A percentile compares a stretch with the other conserved stretches of the same genome.
phyloP scores from a whole-genome alignment of 2,329 filamentous ascomycete genomes.

The Aspergillus intermedius region DNA sequence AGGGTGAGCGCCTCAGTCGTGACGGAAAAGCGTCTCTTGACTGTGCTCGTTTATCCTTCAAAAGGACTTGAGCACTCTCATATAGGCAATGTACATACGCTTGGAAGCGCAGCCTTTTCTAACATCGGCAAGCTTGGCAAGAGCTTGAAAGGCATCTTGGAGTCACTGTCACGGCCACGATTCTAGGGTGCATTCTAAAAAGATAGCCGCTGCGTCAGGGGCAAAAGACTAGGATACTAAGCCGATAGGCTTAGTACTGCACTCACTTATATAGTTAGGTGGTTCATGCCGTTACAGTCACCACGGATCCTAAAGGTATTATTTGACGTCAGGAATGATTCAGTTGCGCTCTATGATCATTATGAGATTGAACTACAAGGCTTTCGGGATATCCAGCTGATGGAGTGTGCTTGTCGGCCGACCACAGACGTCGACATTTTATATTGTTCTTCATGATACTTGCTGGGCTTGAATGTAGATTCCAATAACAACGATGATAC shows the following conservation, averaged over 20 bases:
- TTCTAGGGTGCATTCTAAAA: no score
- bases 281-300: no score
- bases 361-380: constrained; percentile 40
- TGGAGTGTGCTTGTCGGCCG: constrained; percentile 37
- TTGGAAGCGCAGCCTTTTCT: constrained; percentile 36
- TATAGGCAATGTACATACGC: constrained; percentile 42
- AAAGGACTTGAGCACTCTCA: constrained; percentile 17
- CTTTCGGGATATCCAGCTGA: constrained; percentile 50
- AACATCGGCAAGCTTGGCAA: constrained; percentile 17
- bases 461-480: no score
- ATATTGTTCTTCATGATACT: no score
- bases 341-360: constrained; percentile 47
- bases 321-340: constrained; percentile 55
- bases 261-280: no score
- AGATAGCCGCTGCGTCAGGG: no score
- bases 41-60: background rate
- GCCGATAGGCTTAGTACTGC: no score
- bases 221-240: no score
- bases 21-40: background rate
- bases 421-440: background rate
- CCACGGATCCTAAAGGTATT: constrained; percentile 44
- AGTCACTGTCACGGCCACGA: no score
- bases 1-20: background rate
- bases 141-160: constrained; percentile 37
- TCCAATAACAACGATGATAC: no score